Percentiles rank a stretch among this genome's conserved stretches.
Conservation (phyloP, 2,329 filamentous ascomycete genomes). For the Phyllosticta citribraziliensis region DNA sequence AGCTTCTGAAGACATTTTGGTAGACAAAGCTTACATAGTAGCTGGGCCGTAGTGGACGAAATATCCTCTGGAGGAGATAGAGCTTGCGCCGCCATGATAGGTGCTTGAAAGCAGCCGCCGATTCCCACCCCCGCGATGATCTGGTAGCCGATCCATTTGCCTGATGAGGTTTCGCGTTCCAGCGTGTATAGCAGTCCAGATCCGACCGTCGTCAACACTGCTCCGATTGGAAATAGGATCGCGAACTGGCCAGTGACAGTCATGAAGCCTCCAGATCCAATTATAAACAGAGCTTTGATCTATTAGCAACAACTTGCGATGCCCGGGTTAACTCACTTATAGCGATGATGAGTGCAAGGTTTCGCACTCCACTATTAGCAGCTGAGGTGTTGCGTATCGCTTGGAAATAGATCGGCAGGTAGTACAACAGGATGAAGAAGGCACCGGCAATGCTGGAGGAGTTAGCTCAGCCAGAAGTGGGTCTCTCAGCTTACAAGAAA, state of each 20-base stretch:
- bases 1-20: not conserved
- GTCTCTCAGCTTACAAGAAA: constrained; percentile 13
- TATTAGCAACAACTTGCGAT: not conserved
- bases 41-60: constrained; percentile 19
- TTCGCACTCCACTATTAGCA: constrained; percentile 26
- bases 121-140: constrained; percentile 16
- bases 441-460: not conserved
- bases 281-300: constrained; percentile 12
- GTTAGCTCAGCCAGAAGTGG: not conserved
- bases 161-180: constrained; percentile 9
- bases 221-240: constrained; percentile 28
- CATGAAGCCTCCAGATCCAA: constrained; percentile 23
- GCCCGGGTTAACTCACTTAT: constrained; percentile 10
- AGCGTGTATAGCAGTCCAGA: constrained; percentile 20
- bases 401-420: constrained; percentile 36
- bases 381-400: constrained; percentile 31
- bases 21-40: constrained; percentile 27
- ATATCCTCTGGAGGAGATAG: constrained; percentile 9
- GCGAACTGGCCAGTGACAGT: constrained; percentile 32
- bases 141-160: constrained; percentile 24
- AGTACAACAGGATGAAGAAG: constrained; percentile 21
- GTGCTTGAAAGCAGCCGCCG: constrained; percentile 14
- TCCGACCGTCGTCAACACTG: constrained; percentile 21
- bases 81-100: constrained; percentile 13
- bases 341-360: constrained; percentile 24